These are phyloP conservation scores for Iris macrosiphon DNA, from an alignment of 106 monocot species.

Conservation along the genomic window DNA sequence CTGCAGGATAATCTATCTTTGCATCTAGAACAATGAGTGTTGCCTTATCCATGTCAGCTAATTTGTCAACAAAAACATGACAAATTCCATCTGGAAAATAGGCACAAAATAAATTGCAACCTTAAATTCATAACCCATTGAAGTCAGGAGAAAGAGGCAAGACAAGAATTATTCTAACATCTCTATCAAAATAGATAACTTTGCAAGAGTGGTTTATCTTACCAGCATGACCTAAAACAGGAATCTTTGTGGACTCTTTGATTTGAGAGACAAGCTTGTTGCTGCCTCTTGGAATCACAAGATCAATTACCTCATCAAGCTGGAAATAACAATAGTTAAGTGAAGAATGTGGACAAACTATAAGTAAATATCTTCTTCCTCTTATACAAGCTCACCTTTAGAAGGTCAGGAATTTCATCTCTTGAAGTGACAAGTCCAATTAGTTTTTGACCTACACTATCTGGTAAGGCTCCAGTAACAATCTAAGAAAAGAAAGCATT, in stretches of 20 bases:
- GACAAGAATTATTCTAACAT: neutral
- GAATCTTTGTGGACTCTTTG: conserved; percentile 78
- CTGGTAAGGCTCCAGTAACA: conserved; percentile 62
- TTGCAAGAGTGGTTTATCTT: conserved; percentile 3
- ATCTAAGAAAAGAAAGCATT: conserved; percentile 28
- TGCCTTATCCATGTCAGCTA: conserved; percentile 78
- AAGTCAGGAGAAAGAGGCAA: too few species aligned
- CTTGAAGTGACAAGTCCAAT: conserved; percentile 85
- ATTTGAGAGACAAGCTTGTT: conserved; percentile 78
- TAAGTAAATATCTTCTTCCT: neutral
- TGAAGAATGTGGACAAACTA: neutral
- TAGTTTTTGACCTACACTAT: conserved; percentile 48
- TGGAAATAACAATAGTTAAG: conserved; percentile 13
- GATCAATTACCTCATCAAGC: conserved; percentile 97
- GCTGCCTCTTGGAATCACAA: conserved; percentile 89
- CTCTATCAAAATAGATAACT: neutral
- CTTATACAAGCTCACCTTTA: conserved; percentile 44
- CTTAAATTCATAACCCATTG: too few species aligned
- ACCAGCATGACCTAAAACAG: conserved; percentile 91
- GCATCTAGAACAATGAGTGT: conserved; percentile 77
- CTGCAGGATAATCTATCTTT: conserved; percentile 94
- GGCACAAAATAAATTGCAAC: neutral
- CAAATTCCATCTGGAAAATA: conserved; percentile 72
- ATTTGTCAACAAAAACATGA: conserved; percentile 90
- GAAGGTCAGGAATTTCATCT: conserved; percentile 82